Percentiles rank a stretch among this genome's conserved stretches.
Conservation (phyloP, 2,329 filamentous ascomycete genomes). For the Mariannaea sp. region DNA sequence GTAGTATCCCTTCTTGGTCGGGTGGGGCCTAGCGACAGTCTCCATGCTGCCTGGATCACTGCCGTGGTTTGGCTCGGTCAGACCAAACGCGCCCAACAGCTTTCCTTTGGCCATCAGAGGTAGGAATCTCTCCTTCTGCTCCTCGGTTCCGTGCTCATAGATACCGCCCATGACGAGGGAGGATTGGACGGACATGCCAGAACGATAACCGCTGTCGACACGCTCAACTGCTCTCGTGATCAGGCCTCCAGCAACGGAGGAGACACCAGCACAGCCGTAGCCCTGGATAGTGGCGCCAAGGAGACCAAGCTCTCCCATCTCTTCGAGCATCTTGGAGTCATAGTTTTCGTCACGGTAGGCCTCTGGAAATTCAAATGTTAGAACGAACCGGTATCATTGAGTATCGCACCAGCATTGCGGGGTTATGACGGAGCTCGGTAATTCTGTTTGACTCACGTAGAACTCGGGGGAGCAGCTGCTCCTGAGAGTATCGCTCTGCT, state of each 20-base stretch:
- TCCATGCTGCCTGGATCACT: constrained; percentile 93
- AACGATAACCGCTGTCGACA: constrained; percentile 89
- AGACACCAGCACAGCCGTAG: constrained; percentile 86
- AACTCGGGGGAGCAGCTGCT: constrained; percentile 82
- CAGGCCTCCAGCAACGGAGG: constrained; percentile 84
- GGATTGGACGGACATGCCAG: constrained; percentile 91
- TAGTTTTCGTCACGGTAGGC: constrained; percentile 85
- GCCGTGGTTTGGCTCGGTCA: constrained; percentile 92
- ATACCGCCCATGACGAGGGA: constrained; percentile 94
- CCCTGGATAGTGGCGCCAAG: constrained; percentile 85
- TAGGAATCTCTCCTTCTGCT: constrained; percentile 84
- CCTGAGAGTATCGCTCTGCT: constrained; percentile 92
- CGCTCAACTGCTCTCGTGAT: constrained; percentile 91
- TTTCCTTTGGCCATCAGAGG: constrained; percentile 83
- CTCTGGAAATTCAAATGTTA: constrained; percentile 54
- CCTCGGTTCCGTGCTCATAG: constrained; percentile 81
- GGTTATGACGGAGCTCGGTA: constrained; percentile 6
- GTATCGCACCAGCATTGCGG: neutral
- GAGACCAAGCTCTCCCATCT: constrained; percentile 93
- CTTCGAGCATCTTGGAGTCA: constrained; percentile 81
- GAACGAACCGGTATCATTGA: neutral
- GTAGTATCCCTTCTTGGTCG: constrained; percentile 81
- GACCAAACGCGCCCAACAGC: constrained; percentile 81
- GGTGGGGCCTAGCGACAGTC: constrained; percentile 81
- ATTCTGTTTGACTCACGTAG: constrained; percentile 62